Evolutionary conservation across 176 grass and related monocot genomes (phyloP).

Genomic region (bread wheat (Triticum aestivum)): DNA sequence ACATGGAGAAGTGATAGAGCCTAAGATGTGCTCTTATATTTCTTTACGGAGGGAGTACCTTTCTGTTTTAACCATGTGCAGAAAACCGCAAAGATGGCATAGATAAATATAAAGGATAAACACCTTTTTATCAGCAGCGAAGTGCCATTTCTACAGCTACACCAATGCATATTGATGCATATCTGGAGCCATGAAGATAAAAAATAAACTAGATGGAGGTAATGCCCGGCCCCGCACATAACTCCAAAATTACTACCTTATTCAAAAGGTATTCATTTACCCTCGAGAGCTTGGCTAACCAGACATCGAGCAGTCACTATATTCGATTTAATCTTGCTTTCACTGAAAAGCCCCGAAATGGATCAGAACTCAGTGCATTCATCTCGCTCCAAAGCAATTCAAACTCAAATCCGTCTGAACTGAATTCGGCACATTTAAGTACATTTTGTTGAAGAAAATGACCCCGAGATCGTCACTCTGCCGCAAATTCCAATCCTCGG

Average conservation of each 20-base stretch:
- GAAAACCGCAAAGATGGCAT: neutral
- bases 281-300: neutral
- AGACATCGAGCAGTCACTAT: neutral
- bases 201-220: neutral
- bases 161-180: neutral
- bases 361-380: slow-evolving; percentile 10
- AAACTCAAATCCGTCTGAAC: neutral
- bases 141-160: neutral
- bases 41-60: neutral
- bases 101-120: neutral
- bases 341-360: neutral
- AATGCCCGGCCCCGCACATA: neutral
- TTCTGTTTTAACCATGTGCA: neutral
- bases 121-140: neutral
- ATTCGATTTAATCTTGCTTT: neutral
- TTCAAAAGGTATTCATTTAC: neutral
- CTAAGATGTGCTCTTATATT: neutral
- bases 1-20: neutral
- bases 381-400: slow-evolving; percentile 4
- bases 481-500: slow-evolving; percentile 1
- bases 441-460: neutral
- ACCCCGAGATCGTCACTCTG: neutral
- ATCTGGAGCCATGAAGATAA: neutral
- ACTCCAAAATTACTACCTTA: neutral
- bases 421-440: slow-evolving; percentile 13